Base-by-base conservation (phyloP, 257 asterid genomes). In the Gentiana dahurica region DNA sequence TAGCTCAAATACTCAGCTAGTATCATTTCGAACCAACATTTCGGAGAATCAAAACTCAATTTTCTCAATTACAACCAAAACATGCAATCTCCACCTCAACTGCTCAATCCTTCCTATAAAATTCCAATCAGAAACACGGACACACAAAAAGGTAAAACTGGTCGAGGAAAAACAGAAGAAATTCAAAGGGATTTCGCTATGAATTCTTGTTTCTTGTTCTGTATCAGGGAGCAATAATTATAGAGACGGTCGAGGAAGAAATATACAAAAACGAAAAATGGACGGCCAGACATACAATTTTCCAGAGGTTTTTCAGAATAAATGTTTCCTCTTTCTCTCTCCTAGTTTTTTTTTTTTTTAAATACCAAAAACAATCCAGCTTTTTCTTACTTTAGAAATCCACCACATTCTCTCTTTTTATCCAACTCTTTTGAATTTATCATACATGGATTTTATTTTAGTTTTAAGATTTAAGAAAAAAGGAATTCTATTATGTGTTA, bases 21-120 rank as follows among this genome's bases (percentile, higher is more conserved):
- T 73, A 50, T 77, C 84, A 78, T 75, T 73, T 71, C 48, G 66
- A 62, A 73, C 70, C 85, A 66, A 68, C 82, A 77, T 73, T 53
- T 67, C 61, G 54, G 36, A 36, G 48, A 52, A 52, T 41, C 46
- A 55, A 71, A 71, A 61, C 70, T 69, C 60, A 64, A 60, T 41
- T 43, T 41, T 35, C 49, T 12, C 39, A 66, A 57, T 51, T 6
- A 57, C 44, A 41, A 46, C 67, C 41, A 5, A 56, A 57, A 52
- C 24, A 24, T 58, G 59, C 56, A 67, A 55, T 1, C 4, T 36
- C 12, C 54, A 24, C 72, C 68, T 65, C 45, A 60, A 8, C 2
- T 13, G 12, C 10, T 34, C 49, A 58, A 69, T 48, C 69, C 75
- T 60, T 4, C 13, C 7, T 32, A 37, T 41, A 33, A 39, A 36